Evolutionary conservation across 2,329 filamentous ascomycete species (phyloP).

Genomic region (Botrytis fabae): DNA sequence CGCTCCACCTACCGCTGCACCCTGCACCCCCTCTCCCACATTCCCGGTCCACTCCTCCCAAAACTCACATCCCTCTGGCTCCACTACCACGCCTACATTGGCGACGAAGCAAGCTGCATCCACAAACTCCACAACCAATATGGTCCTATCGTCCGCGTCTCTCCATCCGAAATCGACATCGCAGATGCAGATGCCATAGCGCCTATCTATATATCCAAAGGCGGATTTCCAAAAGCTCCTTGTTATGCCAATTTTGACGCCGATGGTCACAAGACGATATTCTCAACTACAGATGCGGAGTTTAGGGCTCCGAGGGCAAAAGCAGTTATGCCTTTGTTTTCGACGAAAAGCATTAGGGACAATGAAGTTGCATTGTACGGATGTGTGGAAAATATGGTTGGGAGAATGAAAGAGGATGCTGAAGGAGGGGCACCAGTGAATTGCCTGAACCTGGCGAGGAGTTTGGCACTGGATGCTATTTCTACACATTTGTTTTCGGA

Average conservation of each 20-base stretch:
- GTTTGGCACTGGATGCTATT: conserved; percentile 55
- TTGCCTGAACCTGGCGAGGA: conserved; percentile 50
- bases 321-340: conserved; percentile 52
- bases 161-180: conserved; percentile 43
- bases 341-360: conserved; percentile 47
- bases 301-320: conserved; percentile 50
- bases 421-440: conserved; percentile 44
- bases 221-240: conserved; percentile 54
- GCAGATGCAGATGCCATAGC: conserved; percentile 40
- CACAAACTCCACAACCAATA: conserved; percentile 38
- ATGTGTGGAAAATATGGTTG: conserved; percentile 47
- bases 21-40: conserved; percentile 44
- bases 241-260: conserved; percentile 59
- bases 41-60: conserved; percentile 44
- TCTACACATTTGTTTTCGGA: conserved; percentile 54
- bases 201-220: conserved; percentile 52
- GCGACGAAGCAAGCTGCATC: conserved; percentile 38
- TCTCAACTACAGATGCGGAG: conserved; percentile 47
- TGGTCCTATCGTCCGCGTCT: conserved; percentile 41
- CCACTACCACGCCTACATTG: conserved; percentile 44
- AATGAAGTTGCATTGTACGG: conserved; percentile 44
- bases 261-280: conserved; percentile 55
- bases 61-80: conserved; percentile 41
- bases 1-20: conserved; percentile 41
- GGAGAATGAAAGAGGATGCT: conserved; percentile 43